Evolutionary conservation across 441 rosid genomes (phyloP).

Genomic region (Syzygium syzygioides): DNA sequence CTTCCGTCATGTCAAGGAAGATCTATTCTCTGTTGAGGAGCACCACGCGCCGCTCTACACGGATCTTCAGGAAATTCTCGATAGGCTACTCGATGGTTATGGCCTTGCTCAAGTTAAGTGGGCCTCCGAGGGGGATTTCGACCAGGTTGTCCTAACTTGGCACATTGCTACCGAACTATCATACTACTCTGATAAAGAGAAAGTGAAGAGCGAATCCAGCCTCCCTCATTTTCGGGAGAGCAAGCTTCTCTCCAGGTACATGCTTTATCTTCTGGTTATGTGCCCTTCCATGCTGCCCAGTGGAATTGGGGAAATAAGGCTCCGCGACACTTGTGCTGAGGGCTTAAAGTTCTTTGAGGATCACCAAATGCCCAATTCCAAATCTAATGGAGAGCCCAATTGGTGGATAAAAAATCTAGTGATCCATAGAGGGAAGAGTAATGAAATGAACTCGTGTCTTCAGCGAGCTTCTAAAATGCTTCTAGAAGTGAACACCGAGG

Average conservation of each 20-base stretch:
- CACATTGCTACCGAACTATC: slow-evolving; percentile 1
- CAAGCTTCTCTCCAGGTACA: not conserved
- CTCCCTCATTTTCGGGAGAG: not conserved
- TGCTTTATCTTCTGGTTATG: not conserved
- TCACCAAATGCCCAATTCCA: not conserved
- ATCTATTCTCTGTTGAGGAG: not conserved
- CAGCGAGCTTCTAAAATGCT: not conserved
- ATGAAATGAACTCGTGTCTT: not conserved
- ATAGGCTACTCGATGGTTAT: not conserved
- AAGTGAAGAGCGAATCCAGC: not conserved
- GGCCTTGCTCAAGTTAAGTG: not conserved
- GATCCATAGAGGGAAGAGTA: not conserved
- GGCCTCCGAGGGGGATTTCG: not conserved
- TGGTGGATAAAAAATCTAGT: not conserved
- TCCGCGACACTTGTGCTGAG: not conserved
- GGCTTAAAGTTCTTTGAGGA: too few species aligned
- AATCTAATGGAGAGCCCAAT: not conserved
- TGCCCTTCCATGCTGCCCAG: not conserved
- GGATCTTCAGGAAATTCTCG: not conserved
- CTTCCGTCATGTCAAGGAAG: not conserved
- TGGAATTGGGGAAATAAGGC: not conserved
- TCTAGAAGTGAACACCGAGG: not conserved
- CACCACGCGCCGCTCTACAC: not conserved
- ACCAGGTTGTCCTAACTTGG: slow-evolving; percentile 3
- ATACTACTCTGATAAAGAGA: not conserved